A percentile compares a stretch with the other conserved stretches of the same genome.
phyloP scores from a whole-genome alignment of 2,329 filamentous ascomycete genomes.

The Chrysoporthe deuterocubensis region DNA sequence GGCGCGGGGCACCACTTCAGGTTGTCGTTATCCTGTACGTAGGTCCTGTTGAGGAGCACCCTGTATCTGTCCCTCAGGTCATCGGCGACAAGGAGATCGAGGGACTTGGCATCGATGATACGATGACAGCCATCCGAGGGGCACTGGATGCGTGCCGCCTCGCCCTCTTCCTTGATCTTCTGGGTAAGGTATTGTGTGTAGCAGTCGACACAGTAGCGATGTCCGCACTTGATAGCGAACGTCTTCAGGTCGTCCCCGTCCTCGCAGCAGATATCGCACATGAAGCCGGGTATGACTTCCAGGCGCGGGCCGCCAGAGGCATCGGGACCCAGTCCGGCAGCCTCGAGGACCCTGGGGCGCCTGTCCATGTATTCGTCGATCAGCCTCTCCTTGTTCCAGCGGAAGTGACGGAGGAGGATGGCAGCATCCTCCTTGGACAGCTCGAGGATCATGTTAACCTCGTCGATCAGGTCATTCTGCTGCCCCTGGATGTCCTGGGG shows the following conservation, averaged over 20 bases:
- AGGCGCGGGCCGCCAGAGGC: constrained; percentile 67
- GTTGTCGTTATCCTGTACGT: constrained; percentile 94
- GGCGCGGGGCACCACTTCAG: constrained; percentile 98
- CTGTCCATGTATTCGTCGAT: constrained; percentile 97
- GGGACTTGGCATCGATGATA: constrained; percentile 87
- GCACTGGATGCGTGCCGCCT: constrained; percentile 93
- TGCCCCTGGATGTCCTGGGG: constrained; percentile 82
- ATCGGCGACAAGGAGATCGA: constrained; percentile 72
- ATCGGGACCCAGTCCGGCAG: constrained; percentile 76
- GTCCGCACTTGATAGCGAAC: constrained; percentile 93
- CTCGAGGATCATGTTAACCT: constrained; percentile 90
- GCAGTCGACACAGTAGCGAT: constrained; percentile 91
- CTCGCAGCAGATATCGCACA: constrained; percentile 96
- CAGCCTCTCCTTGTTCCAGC: constrained; percentile 95
- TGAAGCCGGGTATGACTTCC: constrained; percentile 74
- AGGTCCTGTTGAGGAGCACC: constrained; percentile 86
- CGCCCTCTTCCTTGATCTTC: constrained; percentile 94
- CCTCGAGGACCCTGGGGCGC: constrained; percentile 77
- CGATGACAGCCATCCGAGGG: constrained; percentile 85
- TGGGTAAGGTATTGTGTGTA: constrained; percentile 89
- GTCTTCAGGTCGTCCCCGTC: constrained; percentile 77
- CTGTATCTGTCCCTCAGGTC: constrained; percentile 71
- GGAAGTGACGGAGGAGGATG: constrained; percentile 84
- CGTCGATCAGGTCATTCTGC: constrained; percentile 83
- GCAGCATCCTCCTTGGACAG: constrained; percentile 88